Conservation (phyloP, 306 rosid genomes). For the Gastrolobium villosum region DNA sequence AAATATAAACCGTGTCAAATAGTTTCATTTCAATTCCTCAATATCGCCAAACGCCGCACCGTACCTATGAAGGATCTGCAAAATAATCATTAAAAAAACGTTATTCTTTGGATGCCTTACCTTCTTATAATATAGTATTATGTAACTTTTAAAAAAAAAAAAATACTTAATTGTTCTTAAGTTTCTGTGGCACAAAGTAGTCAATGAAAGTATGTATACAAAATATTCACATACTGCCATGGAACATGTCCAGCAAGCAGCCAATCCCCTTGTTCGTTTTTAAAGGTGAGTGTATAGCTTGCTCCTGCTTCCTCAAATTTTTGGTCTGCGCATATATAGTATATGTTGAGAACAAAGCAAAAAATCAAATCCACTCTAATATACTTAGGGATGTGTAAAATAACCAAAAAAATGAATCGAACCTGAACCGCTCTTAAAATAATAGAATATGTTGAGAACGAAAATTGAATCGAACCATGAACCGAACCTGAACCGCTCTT, state of each 20-base stretch:
- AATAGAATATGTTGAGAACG: too few relatives aligned
- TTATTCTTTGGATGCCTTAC: conserved; percentile 23
- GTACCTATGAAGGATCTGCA: conserved; percentile 56
- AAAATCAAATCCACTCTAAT: conserved; percentile 37
- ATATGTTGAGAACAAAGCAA: background rate
- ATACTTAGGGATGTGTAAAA: too few relatives aligned
- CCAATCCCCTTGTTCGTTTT: conserved; percentile 79
- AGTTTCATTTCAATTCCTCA: conserved; percentile 43
- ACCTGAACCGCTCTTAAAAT: too few relatives aligned
- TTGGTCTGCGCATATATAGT: conserved; percentile 50
- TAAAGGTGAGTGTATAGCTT: conserved; percentile 64
- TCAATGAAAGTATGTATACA: conserved; percentile 13
- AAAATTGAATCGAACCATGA: too few relatives aligned
- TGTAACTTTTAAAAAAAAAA: background rate
- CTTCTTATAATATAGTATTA: background rate
- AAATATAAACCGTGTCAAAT: conserved; percentile 9
- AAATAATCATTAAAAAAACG: conserved; percentile 39
- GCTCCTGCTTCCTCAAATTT: conserved; percentile 44
- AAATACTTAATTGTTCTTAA: background rate
- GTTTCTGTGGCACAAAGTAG: conserved; percentile 12
- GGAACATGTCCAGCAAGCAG: conserved; percentile 73
- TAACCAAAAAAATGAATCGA: too few relatives aligned
- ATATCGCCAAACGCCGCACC: conserved; percentile 53
- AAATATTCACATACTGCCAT: conserved; percentile 69
- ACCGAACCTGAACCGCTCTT: too few relatives aligned